phyloP scores from a whole-genome alignment of 2,329 filamentous ascomycete species.

The Ceratocystis lukuohia region DNA sequence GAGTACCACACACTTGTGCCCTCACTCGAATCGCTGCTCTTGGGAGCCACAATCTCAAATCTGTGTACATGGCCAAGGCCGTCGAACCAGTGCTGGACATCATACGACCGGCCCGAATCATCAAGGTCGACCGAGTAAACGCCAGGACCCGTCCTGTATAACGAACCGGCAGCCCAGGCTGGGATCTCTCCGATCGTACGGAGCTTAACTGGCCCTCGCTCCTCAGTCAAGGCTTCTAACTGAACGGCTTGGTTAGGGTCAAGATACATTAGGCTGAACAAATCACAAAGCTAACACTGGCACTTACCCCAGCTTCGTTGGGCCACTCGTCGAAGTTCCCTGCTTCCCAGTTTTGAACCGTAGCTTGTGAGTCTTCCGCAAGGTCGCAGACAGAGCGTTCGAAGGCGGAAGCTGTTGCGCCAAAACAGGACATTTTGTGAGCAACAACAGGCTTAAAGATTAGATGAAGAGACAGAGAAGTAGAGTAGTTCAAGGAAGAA shows the following conservation, averaged over 20 bases:
- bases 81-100: conserved; percentile 68
- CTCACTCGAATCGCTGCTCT: conserved; percentile 10
- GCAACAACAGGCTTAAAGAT: not conserved
- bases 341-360: not conserved
- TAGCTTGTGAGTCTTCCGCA: not conserved
- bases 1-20: conserved; percentile 46
- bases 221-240: conserved; percentile 56
- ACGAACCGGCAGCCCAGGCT: conserved; percentile 52
- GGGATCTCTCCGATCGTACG: conserved; percentile 54
- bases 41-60: conserved; percentile 49
- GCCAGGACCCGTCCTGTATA: conserved; percentile 65
- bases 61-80: conserved; percentile 58
- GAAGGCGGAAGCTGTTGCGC: not conserved
- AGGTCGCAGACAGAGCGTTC: not conserved
- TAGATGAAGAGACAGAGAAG: not conserved
- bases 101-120: conserved; percentile 31
- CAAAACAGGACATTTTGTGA: not conserved
- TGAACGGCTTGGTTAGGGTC: conserved; percentile 25
- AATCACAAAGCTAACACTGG: not conserved
- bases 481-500: not conserved
- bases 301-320: conserved; percentile 34
- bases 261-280: no score
- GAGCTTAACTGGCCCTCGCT: conserved; percentile 51
- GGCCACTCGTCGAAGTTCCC: conserved; percentile 32
- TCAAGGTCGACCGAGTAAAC: conserved; percentile 41